Evolutionary conservation across 805 yeast genomes (phyloP).

Genomic region (Dipodascus geniculatus): DNA sequence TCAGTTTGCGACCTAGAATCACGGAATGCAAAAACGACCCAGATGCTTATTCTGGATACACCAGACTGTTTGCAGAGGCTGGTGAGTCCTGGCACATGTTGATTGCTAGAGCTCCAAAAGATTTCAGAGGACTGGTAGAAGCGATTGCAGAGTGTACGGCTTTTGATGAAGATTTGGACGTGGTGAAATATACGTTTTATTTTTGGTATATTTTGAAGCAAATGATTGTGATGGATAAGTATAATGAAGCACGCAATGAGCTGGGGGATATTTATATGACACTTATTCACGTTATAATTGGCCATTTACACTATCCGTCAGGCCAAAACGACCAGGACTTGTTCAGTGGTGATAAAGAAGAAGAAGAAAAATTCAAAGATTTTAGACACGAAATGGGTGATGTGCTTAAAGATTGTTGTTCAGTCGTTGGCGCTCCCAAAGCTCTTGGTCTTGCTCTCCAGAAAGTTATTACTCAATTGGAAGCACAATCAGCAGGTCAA

Average conservation of each 20-base stretch:
- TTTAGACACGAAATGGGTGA: slow-evolving; percentile 97
- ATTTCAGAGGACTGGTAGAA: slow-evolving; percentile 62
- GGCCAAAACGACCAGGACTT: slow-evolving; percentile 31
- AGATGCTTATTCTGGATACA: slow-evolving; percentile 55
- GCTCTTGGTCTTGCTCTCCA: slow-evolving; percentile 64
- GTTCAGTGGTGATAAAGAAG: slow-evolving; percentile 62
- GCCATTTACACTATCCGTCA: slow-evolving; percentile 65
- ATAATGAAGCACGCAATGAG: slow-evolving; percentile 37
- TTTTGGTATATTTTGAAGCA: slow-evolving; percentile 84
- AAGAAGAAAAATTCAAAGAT: slow-evolving; percentile 84
- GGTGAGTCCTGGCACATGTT: slow-evolving; percentile 93
- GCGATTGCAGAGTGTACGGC: slow-evolving; percentile 60
- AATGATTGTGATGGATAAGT: slow-evolving; percentile 48
- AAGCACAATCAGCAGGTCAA: slow-evolving; percentile 26
- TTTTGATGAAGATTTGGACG: slow-evolving; percentile 73
- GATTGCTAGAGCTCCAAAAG: slow-evolving; percentile 58
- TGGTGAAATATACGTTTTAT: slow-evolving; percentile 80
- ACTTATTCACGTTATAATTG: slow-evolving; percentile 48
- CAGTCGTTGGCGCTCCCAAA: slow-evolving; percentile 65
- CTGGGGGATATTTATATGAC: slow-evolving; percentile 45
- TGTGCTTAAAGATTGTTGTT: slow-evolving; percentile 91
- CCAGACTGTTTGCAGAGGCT: slow-evolving; percentile 78
- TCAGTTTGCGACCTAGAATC: slow-evolving; percentile 42
- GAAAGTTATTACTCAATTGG: slow-evolving; percentile 35
- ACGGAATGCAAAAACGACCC: slow-evolving; percentile 34